Evolutionary conservation across 768 basidiomycete genomes (phyloP), one percentile per base, ranked within the genome.

Genomic region (Tylopilus cervinicoccineus): DNA sequence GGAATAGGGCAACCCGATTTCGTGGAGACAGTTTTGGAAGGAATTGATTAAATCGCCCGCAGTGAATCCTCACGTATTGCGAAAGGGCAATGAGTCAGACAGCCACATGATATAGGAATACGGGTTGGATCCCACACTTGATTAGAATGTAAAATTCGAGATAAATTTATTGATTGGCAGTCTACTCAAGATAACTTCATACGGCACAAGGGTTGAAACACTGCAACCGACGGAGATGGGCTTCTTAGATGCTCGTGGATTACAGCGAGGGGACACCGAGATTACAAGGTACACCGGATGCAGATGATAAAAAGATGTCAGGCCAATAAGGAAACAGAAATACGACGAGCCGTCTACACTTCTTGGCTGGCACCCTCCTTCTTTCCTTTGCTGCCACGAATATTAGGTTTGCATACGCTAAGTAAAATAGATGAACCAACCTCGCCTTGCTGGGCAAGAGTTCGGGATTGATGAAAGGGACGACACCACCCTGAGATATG

Each of bases 401-500:
- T 4, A 36, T 67, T 27, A 58, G 54, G 0, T 11, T 33, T 23
- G 2, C 11, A 16, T 32, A 2, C 11, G 11, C 33, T 12, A 5
- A 44, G 2, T n/a, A 3, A 3, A 17, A 8, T n/a, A 5, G 36
- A 16, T 4, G 2, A 13, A 58, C 62, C 16, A 4, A 68, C 65
- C 67, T 53, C 31, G 65, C 42, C 42, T 66, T 66, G 31, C 56
- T 62, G 19, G 68, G 68, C 34, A 69, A 50, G 8, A 69, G 54
- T 29, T 68, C 72, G n/a, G 76, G 73, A 59, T 77, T 75, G 62
- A 83, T 81, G 66, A 72, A 75, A 17, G 88, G 87, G 17, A 86
- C 82, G 46, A 89, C 87, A 77, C 90, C 91, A 70, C 91, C 91
- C 67, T 93, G 89, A 20, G 87, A 90, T 74, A 93, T 93, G 65